Evolutionary conservation across 139 green algal species (phyloP), one percentile per base, ranked within the genome.

Genomic region (Eudorina sp.): DNA sequence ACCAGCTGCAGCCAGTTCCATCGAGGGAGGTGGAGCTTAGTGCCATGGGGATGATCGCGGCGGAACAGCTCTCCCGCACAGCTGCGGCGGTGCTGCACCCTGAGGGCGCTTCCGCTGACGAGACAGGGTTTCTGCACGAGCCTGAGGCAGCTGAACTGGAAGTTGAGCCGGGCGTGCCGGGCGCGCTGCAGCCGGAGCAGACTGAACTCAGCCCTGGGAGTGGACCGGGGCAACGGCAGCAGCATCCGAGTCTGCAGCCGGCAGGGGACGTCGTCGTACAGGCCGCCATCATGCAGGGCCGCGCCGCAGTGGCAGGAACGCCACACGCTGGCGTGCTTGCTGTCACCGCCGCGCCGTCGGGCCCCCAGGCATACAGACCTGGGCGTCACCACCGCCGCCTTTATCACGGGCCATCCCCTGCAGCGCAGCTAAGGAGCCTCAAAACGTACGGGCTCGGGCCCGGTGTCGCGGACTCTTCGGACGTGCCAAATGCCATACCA

Each of bases 1-100:
- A n/a, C n/a, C n/a, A n/a, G n/a, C n/a, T n/a, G n/a, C n/a, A n/a
- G n/a, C n/a, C n/a, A n/a, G n/a, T n/a, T n/a, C n/a, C n/a, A n/a
- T n/a, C n/a, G n/a, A 16, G 51, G 13, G 66, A 75, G 66, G 34
- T 75, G 31, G 34, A 79, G 70, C 55, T 79, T 1, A 53, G 70
- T 40, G 55, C 2, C 70, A 55, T 79, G 41, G 81, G 81, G 3
- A 45, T 19, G 0, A 45, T 68, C 45, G 81, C 81, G 31, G n/a
- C 64, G 19, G 62, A 76, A n/a, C 64, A 79, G 64, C 81, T 87
- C 45, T 40, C 45, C n/a, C 81, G 81, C 45, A 87, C 62, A 11
- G 81, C 45, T 0, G 81, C 81, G 0, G 81, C 62, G 43, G 62
- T 69, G 31, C 64, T 87, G n/a, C 29, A 48, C 14, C 60, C 41